phyloP scores from a whole-genome alignment of 83 land plant species.

The Picea engelmannii region DNA sequence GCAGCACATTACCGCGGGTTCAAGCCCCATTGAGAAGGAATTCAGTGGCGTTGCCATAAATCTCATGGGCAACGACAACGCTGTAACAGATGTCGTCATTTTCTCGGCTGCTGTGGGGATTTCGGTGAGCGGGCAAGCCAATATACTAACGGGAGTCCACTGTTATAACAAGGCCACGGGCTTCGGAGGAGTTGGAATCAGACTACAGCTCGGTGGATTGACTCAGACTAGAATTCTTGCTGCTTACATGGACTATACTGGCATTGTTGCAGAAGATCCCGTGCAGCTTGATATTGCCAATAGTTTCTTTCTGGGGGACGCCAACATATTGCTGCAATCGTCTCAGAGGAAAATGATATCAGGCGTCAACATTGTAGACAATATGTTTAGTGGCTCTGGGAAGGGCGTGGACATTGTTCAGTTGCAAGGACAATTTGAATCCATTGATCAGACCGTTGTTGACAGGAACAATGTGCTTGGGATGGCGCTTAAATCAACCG shows the following conservation, averaged over 20 bases:
- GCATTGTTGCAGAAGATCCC: constrained; percentile 3
- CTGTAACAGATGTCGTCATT: too few species aligned
- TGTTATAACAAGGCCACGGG: too few species aligned
- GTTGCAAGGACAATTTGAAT: constrained; percentile 37
- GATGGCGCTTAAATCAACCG: constrained; percentile 36
- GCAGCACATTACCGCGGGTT: constrained; percentile 81
- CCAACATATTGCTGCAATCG: too few species aligned
- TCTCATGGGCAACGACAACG: too few species aligned
- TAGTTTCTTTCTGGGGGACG: constrained; percentile 36
- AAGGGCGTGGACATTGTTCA: not conserved
- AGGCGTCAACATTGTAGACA: too few species aligned
- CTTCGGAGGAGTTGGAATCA: too few species aligned
- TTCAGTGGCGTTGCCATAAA: not conserved
- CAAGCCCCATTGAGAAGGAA: constrained; percentile 53
- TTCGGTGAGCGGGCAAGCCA: constrained; percentile 53
- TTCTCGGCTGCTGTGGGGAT: constrained; percentile 50
- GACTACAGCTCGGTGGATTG: constrained; percentile 28
- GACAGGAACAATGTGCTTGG: constrained; percentile 17
- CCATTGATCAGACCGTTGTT: constrained; percentile 47
- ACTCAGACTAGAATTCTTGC: constrained; percentile 52
- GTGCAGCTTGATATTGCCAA: constrained; percentile 49
- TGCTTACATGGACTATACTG: constrained; percentile 60
- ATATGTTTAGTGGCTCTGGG: constrained; percentile 1
- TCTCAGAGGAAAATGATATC: too few species aligned
- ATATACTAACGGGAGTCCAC: too few species aligned